phyloP scores from a whole-genome alignment of 1,284 basidiomycete genomes.

The Mycena citricolor region DNA sequence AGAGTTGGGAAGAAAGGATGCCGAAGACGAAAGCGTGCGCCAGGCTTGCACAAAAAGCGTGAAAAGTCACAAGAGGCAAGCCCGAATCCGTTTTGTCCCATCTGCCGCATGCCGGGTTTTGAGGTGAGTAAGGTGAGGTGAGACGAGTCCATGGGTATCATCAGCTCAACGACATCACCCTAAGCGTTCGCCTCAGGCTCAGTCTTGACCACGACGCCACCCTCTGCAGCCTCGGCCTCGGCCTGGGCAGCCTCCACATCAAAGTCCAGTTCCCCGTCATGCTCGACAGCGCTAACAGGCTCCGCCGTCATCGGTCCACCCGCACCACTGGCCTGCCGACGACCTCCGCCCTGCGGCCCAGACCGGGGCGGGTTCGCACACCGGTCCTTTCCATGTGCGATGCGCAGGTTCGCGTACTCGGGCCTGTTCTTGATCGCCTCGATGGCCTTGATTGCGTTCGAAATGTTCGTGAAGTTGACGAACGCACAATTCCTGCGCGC shows the following conservation, averaged over 20 bases:
- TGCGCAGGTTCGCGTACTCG: constrained; percentile 79
- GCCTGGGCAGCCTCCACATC: constrained; percentile 1
- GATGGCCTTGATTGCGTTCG: constrained; percentile 94
- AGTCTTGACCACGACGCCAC: no score
- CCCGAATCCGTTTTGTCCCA: no score
- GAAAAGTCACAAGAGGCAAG: no score
- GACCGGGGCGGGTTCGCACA: constrained; percentile 89
- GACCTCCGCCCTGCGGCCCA: constrained; percentile 63
- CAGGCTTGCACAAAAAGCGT: no score
- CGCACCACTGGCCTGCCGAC: constrained; percentile 15
- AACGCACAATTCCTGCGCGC: constrained; percentile 82
- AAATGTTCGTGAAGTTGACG: constrained; percentile 89
- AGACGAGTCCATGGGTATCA: no score
- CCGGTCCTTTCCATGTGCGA: constrained; percentile 92
- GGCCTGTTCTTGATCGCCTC: constrained; percentile 86
- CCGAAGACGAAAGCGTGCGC: no score
- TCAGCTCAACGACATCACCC: no score
- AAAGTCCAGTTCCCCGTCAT: constrained; percentile 16
- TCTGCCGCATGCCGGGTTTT: no score
- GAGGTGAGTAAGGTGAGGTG: no score
- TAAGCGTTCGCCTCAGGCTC: no score
- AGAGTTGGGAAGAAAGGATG: no score
- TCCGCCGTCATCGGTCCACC: constrained; percentile 18
- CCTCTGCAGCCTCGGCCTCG: constrained; percentile 14
- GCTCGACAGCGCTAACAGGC: constrained; percentile 20